phyloP scores from a whole-genome alignment of 2,329 filamentous ascomycete species.

The Endocalyx cinctus region DNA sequence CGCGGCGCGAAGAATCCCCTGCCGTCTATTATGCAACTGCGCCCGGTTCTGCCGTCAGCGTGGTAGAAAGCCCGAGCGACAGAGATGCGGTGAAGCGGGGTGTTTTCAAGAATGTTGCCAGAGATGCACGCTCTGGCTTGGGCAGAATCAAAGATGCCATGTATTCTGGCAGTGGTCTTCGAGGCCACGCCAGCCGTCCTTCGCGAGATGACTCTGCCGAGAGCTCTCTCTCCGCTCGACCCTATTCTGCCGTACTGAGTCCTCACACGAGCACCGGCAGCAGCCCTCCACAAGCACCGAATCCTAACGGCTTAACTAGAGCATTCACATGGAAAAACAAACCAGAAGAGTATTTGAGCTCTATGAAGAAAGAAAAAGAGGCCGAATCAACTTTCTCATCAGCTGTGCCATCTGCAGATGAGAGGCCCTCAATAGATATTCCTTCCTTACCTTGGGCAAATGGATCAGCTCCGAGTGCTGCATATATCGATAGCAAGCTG shows the following conservation, averaged over 20 bases:
- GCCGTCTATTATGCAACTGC: conserved; percentile 39
- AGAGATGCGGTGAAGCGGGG: conserved; percentile 58
- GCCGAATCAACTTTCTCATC: conserved; percentile 15
- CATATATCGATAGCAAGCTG: conserved; percentile 17
- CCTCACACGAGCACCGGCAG: conserved; percentile 29
- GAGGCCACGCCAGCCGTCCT: conserved; percentile 48
- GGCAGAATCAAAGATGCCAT: conserved; percentile 84
- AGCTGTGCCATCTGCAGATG: too few species aligned
- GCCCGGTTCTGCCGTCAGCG: conserved; percentile 41
- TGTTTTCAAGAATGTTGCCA: conserved; percentile 75
- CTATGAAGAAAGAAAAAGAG: conserved; percentile 33
- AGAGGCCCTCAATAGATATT: conserved; percentile 9
- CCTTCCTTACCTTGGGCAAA: conserved; percentile 10
- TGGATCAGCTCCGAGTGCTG: conserved; percentile 9
- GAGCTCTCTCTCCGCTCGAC: conserved; percentile 27
- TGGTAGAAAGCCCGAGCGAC: conserved; percentile 45
- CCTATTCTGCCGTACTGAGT: conserved; percentile 32
- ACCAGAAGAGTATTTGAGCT: conserved; percentile 52
- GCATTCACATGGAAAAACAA: conserved; percentile 62
- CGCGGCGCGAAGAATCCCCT: conserved; percentile 41
- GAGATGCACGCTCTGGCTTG: conserved; percentile 76
- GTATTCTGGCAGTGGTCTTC: conserved; percentile 47
- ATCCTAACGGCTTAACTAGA: too few species aligned
- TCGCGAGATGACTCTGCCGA: conserved; percentile 53
- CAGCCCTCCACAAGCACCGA: too few species aligned